phyloP scores from a whole-genome alignment of 2,329 filamentous ascomycete genomes.

The Phoma sp. region DNA sequence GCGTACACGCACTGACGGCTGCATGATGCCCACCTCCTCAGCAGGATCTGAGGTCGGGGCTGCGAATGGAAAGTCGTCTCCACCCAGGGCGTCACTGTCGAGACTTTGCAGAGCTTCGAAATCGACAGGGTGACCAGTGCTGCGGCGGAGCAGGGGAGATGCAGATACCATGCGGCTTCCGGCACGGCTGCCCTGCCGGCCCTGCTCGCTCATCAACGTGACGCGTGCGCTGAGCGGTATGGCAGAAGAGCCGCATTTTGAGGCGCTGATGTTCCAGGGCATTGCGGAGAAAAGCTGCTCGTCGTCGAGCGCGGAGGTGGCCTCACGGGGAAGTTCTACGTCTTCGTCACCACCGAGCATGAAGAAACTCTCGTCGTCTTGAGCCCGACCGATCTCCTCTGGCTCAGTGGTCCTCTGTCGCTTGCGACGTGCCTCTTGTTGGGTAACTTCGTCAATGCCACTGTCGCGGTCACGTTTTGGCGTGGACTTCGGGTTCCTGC shows the following conservation, averaged over 20 bases:
- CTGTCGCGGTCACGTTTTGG: conserved; percentile 46
- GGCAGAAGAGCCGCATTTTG: conserved; percentile 58
- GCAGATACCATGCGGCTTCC: conserved; percentile 63
- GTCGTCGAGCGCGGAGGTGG: conserved; percentile 69
- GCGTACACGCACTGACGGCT: conserved; percentile 52
- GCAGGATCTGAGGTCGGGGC: conserved; percentile 30
- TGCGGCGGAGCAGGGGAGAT: conserved; percentile 65
- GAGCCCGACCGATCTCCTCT: conserved; percentile 43
- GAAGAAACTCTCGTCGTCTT: conserved; percentile 43
- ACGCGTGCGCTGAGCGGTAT: conserved; percentile 51
- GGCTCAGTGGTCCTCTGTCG: conserved; percentile 41
- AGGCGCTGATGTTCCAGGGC: conserved; percentile 71
- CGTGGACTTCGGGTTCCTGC: conserved; percentile 28
- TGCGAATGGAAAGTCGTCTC: conserved; percentile 25
- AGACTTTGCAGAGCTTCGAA: conserved; percentile 39
- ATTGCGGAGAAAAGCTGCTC: conserved; percentile 69
- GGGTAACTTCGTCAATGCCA: conserved; percentile 43
- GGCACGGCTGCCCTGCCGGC: conserved; percentile 40
- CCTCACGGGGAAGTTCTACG: conserved; percentile 74
- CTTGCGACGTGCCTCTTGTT: conserved; percentile 42
- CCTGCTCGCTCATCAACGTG: conserved; percentile 46
- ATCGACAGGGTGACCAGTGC: conserved; percentile 35
- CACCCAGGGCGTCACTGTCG: conserved; percentile 34
- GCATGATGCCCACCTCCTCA: conserved; percentile 8
- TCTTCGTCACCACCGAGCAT: conserved; percentile 53